Conservation (phyloP, 306 rosid species). For the Sphenostylis stenocarpa region DNA sequence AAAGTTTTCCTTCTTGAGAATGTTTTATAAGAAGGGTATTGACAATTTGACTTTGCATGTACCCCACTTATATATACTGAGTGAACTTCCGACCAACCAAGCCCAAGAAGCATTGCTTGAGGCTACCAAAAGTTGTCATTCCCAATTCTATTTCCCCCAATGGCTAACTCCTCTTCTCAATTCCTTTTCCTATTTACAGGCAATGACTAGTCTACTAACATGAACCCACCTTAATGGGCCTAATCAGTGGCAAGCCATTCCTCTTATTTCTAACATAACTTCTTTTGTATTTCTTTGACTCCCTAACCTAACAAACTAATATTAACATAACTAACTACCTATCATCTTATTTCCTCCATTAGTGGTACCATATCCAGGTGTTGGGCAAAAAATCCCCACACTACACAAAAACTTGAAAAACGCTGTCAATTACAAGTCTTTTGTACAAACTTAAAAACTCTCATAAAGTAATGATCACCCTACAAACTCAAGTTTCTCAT, state of each 20-base stretch:
- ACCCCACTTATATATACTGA: background rate
- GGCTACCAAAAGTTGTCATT: background rate
- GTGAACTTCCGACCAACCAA: background rate
- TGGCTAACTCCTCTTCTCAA: background rate
- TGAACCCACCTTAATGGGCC: background rate
- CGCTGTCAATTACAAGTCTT: too few species aligned
- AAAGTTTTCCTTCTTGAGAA: background rate
- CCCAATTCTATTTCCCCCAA: background rate
- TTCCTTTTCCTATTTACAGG: background rate
- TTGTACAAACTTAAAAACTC: too few species aligned
- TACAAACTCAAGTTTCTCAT: too few species aligned
- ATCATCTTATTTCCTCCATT: too few species aligned
- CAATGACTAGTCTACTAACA: background rate
- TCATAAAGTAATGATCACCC: too few species aligned
- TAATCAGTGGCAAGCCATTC: background rate
- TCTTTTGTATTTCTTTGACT: background rate
- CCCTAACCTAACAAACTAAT: background rate
- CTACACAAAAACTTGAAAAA: too few species aligned
- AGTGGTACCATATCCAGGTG: too few species aligned
- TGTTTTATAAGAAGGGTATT: background rate
- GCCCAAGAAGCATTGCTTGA: background rate
- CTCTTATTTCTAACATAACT: background rate
- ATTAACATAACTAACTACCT: background rate
- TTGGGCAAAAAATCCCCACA: too few species aligned
- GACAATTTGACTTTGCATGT: background rate